phyloP scores from a whole-genome alignment of 148 eudicot genomes.

The Vaccinium macrocarpon region DNA sequence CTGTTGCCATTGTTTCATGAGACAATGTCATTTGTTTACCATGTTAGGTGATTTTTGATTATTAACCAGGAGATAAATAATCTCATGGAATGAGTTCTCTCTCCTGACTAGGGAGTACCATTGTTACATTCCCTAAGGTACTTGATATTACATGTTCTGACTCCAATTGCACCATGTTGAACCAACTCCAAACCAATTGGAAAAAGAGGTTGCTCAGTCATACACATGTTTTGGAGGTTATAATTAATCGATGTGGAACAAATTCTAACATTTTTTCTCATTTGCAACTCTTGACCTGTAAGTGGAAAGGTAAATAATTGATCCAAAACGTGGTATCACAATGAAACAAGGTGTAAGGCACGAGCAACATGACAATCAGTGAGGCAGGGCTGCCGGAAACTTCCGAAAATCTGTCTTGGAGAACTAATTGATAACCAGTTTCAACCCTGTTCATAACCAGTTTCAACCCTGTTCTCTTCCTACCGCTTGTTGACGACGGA shows the following conservation, averaged over 20 bases:
- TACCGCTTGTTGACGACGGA: no score
- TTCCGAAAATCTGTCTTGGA: not conserved
- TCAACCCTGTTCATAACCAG: no score
- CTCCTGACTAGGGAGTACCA: not conserved
- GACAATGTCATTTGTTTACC: not conserved
- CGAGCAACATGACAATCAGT: not conserved
- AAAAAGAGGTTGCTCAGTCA: no score
- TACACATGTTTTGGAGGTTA: no score
- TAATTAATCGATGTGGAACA: no score
- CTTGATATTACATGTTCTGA: not conserved
- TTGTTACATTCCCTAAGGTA: not conserved
- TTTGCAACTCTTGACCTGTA: no score
- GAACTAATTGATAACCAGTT: no score
- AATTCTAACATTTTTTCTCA: no score
- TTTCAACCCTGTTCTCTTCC: no score
- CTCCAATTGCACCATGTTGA: no score
- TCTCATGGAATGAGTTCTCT: not conserved
- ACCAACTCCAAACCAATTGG: not conserved
- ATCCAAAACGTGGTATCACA: not conserved
- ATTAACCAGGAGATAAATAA: not conserved
- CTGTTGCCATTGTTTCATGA: not conserved
- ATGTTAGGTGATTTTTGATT: not conserved
- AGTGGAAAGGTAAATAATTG: no score
- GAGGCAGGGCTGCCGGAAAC: not conserved
- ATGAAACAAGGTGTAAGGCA: not conserved